These are phyloP conservation scores for Amaranthus cruentus DNA, from an alignment of 148 eudicot genomes.

Conservation along the genomic window DNA sequence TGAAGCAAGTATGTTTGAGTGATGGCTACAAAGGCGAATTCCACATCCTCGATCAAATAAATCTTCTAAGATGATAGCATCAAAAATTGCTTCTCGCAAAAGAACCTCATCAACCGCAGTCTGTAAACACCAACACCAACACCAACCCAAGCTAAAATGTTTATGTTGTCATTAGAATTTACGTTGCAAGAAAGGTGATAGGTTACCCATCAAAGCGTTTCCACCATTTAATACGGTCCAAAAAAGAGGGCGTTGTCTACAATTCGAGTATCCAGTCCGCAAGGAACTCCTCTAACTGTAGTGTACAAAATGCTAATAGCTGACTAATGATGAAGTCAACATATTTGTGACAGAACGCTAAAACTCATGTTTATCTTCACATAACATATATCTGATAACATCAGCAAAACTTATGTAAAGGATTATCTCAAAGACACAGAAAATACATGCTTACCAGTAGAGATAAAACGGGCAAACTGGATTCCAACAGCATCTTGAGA, in stretches of 20 bases:
- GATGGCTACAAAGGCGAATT: slow-evolving; percentile 36
- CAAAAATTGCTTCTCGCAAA: slow-evolving; percentile 46
- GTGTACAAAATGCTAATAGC: slow-evolving; percentile 8
- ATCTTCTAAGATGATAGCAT: slow-evolving; percentile 49
- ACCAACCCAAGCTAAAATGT: slow-evolving; percentile 10
- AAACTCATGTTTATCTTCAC: neutral
- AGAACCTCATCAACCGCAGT: slow-evolving; percentile 38
- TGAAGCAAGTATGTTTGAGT: slow-evolving; percentile 42
- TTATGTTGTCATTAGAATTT: slow-evolving; percentile 2
- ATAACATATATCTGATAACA: neutral
- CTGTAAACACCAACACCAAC: slow-evolving; percentile 35
- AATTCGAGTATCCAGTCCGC: slow-evolving; percentile 10
- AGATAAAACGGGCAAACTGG: slow-evolving; percentile 47
- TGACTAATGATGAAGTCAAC: slow-evolving; percentile 7
- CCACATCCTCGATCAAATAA: slow-evolving; percentile 40
- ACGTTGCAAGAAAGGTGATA: neutral
- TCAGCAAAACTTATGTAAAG: neutral
- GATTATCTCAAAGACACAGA: neutral
- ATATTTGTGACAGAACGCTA: neutral
- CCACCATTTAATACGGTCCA: slow-evolving; percentile 12
- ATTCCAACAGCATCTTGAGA: slow-evolving; percentile 67
- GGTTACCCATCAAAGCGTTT: slow-evolving; percentile 15
- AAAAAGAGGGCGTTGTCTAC: neutral
- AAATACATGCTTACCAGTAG: slow-evolving; percentile 51
- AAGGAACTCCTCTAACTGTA: slow-evolving; percentile 16